phyloP scores from a whole-genome alignment of 2,329 filamentous ascomycete species.

The Boeremia exigua region DNA sequence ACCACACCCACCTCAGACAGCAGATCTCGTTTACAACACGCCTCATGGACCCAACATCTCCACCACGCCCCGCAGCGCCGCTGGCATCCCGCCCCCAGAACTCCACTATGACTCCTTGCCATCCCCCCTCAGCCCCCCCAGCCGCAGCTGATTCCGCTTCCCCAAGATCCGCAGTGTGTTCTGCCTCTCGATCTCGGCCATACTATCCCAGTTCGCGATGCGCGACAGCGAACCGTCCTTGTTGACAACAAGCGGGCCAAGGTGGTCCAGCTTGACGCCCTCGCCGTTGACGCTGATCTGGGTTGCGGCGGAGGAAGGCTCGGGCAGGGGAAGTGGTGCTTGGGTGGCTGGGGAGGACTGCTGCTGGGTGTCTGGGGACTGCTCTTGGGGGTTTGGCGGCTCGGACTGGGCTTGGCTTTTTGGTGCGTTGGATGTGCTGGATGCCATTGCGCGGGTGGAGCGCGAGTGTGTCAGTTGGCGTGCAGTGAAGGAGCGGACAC shows the following conservation, averaged over 20 bases:
- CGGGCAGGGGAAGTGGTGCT: conserved; percentile 3
- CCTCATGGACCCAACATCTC: background rate
- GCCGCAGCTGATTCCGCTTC: conserved; percentile 69
- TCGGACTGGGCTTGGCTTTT: background rate
- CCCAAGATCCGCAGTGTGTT: conserved; percentile 72
- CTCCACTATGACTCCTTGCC: background rate
- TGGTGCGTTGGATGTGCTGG: background rate
- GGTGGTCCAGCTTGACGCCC: conserved; percentile 66
- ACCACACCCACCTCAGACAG: too few relatives aligned
- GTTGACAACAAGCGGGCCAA: conserved; percentile 78
- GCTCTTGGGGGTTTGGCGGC: background rate
- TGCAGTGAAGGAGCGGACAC: background rate
- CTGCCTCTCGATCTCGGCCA: conserved; percentile 71
- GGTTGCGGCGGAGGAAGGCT: conserved; percentile 14
- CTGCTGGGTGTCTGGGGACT: background rate
- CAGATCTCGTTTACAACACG: background rate
- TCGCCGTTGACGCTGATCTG: conserved; percentile 43
- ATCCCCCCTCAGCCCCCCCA: conserved; percentile 60
- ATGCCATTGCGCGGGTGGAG: conserved; percentile 9
- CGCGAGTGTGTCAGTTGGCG: background rate
- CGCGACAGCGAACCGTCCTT: conserved; percentile 73
- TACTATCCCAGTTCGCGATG: conserved; percentile 75
- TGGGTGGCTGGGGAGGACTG: background rate
- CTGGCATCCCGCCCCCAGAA: background rate
- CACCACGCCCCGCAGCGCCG: background rate